Evolutionary conservation across 768 basidiomycete genomes (phyloP).

Genomic region (Trametes gibbosa): DNA sequence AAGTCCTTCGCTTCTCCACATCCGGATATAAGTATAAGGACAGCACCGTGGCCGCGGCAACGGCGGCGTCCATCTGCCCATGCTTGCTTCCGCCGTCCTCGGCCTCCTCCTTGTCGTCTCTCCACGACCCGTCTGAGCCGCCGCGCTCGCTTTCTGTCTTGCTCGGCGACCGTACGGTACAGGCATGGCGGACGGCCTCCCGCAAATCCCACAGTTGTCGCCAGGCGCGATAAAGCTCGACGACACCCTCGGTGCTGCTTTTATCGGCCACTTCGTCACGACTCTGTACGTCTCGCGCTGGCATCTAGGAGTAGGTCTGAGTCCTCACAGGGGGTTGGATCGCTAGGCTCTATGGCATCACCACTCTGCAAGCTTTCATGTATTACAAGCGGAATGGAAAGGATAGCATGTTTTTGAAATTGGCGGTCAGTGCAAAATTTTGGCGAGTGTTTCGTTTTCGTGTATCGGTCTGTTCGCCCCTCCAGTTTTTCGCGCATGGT

Average conservation of each 20-base stretch:
- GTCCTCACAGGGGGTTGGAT: too few relatives aligned
- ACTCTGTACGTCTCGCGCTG: slow-evolving; percentile 10
- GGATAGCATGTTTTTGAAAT: background rate
- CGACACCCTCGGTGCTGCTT: slow-evolving; percentile 20
- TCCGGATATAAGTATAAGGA: background rate
- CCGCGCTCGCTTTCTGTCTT: background rate
- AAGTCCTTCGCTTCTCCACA: background rate
- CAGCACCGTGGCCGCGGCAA: background rate
- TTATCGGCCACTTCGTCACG: slow-evolving; percentile 19
- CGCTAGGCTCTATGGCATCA: slow-evolving; percentile 8
- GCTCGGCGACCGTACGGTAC: background rate
- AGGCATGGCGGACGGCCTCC: background rate
- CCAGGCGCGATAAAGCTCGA: slow-evolving; percentile 3
- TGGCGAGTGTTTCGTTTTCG: background rate
- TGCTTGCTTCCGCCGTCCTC: background rate
- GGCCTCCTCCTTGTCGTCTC: background rate
- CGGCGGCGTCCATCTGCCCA: background rate
- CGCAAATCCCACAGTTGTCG: background rate
- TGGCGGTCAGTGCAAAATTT: background rate
- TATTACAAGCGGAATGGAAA: background rate
- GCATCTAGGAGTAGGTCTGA: background rate
- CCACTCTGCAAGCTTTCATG: slow-evolving; percentile 9
- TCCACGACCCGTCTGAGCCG: background rate
- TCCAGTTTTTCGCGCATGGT: too few relatives aligned
- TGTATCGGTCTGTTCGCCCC: too few relatives aligned